Evolutionary conservation across 495 filamentous ascomycete species (phyloP).

Genomic region (Aspergillus bertholletiae): DNA sequence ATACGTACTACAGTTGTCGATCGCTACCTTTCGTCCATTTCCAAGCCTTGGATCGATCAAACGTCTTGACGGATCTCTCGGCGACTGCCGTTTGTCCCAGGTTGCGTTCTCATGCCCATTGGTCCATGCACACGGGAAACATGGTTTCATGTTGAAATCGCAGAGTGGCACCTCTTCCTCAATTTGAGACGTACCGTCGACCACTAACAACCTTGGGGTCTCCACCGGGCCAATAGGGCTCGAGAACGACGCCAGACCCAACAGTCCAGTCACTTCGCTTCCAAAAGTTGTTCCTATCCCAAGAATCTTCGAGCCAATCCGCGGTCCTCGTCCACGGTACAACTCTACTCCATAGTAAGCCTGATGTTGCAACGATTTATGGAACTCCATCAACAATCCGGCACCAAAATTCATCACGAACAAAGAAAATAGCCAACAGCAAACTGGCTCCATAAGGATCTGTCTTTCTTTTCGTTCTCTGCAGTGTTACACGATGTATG

Average conservation of each 20-base stretch:
- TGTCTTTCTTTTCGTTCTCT: not conserved
- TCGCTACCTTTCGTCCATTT: not conserved
- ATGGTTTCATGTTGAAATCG: conserved; percentile 19
- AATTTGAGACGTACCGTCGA: conserved; percentile 22
- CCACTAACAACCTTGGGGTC: conserved; percentile 12
- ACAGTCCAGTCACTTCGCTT: conserved; percentile 7
- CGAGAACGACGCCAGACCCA: not conserved
- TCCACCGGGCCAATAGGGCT: conserved; percentile 7
- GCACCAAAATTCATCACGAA: no score
- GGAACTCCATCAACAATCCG: not conserved
- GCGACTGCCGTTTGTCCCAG: not conserved
- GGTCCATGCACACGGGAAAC: conserved; percentile 1
- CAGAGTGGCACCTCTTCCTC: conserved; percentile 7
- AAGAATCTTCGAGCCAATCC: conserved; percentile 15
- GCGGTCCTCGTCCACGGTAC: conserved; percentile 5
- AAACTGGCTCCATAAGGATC: no score
- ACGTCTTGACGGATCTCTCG: not conserved
- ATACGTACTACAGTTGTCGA: not conserved
- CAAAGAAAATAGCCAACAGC: no score
- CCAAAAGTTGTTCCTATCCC: conserved; percentile 8
- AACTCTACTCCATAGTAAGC: not conserved
- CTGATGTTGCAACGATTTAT: conserved; percentile 6
- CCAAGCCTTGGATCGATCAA: not conserved
- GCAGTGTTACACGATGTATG: not conserved
- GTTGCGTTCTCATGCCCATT: not conserved